These are phyloP conservation scores for Corynascus novoguineensis DNA, from an alignment of 495 filamentous ascomycete genomes.

Conservation along the genomic window DNA sequence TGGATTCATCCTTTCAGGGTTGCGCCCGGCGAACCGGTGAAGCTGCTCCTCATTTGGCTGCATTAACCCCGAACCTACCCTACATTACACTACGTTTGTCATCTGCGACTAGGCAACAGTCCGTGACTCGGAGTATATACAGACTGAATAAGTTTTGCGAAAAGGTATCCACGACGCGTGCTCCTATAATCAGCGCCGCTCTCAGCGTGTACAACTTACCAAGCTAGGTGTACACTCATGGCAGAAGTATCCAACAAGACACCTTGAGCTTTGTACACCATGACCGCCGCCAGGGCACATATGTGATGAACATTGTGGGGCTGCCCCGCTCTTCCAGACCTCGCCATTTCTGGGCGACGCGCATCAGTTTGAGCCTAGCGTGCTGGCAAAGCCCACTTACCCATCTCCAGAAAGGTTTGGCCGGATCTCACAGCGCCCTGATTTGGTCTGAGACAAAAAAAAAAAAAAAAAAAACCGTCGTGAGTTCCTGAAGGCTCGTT, in stretches of 20 bases:
- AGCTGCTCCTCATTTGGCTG: not conserved
- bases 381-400: not conserved
- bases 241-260: no score
- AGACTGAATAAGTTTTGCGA: no score
- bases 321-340: not conserved
- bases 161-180: no score
- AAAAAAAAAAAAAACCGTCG: not conserved
- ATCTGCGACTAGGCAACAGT: no score
- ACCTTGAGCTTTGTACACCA: no score
- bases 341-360: constrained; percentile 3
- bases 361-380: not conserved
- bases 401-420: not conserved
- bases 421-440: not conserved
- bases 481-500: not conserved
- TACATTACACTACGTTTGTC: no score
- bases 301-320: constrained; percentile 1
- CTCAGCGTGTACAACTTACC: no score
- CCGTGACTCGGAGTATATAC: no score
- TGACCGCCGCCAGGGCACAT: no score
- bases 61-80: not conserved
- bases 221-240: not conserved
- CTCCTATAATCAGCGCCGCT: no score
- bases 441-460: not conserved
- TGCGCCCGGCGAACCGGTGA: constrained; percentile 12
- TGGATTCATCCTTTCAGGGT: constrained; percentile 10